Evolutionary conservation across 495 filamentous ascomycete genomes (phyloP).

Genomic region (Corynascus novoguineensis): DNA sequence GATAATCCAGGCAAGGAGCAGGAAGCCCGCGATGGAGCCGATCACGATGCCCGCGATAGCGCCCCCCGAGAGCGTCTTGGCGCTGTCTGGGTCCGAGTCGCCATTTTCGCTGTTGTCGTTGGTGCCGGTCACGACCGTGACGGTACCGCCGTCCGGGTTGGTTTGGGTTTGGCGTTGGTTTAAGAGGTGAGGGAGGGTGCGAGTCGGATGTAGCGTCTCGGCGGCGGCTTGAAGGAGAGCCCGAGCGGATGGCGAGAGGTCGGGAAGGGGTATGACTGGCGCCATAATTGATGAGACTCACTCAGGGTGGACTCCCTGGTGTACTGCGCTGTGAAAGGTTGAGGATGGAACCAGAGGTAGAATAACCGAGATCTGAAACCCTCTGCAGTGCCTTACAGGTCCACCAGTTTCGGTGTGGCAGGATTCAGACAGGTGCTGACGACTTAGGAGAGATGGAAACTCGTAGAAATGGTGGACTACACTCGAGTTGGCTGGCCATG

Average conservation of each 20-base stretch:
- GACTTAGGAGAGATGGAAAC: neutral
- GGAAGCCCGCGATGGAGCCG: slow-evolving; percentile 51
- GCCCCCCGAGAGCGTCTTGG: slow-evolving; percentile 45
- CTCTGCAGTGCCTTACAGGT: too few relatives aligned
- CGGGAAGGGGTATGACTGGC: neutral
- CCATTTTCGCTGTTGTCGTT: slow-evolving; percentile 2
- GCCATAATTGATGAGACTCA: neutral
- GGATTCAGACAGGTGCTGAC: too few relatives aligned
- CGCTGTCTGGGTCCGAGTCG: slow-evolving; percentile 3
- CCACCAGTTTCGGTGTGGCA: too few relatives aligned
- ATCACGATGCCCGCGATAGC: slow-evolving; percentile 58
- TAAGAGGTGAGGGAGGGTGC: slow-evolving; percentile 6
- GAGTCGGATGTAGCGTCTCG: slow-evolving; percentile 1
- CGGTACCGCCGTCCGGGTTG: slow-evolving; percentile 9
- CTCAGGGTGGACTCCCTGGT: too few relatives aligned
- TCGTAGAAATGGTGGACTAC: too few relatives aligned
- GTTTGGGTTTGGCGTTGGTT: slow-evolving; percentile 6
- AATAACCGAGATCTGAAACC: too few relatives aligned
- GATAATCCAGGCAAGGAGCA: slow-evolving; percentile 51
- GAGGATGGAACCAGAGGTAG: too few relatives aligned
- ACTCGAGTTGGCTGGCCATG: neutral
- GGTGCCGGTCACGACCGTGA: slow-evolving; percentile 12
- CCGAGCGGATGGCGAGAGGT: neutral
- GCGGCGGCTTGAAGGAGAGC: slow-evolving; percentile 6
- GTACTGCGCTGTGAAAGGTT: neutral